Evolutionary conservation across 257 asterid species (phyloP).

Genomic region (Lycium barbarum): DNA sequence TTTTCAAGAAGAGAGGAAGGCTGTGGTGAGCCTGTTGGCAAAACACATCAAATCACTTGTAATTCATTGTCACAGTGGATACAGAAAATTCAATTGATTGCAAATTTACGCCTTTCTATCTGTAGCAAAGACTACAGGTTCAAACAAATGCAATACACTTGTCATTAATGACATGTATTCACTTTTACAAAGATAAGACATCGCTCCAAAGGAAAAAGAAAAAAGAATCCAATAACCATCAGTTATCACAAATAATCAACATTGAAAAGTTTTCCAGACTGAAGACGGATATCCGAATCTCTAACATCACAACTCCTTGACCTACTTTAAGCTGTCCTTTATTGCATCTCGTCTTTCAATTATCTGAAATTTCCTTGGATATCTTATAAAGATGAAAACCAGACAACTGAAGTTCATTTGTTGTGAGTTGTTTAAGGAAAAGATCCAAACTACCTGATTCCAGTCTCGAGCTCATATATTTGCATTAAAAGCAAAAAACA

Average conservation of each 20-base stretch:
- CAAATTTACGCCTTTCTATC: not conserved
- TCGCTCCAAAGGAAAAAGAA: not conserved
- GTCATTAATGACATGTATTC: not conserved
- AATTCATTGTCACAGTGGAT: constrained; percentile 6
- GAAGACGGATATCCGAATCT: not conserved
- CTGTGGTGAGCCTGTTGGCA: not conserved
- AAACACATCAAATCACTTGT: constrained; percentile 17
- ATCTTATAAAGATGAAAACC: not conserved
- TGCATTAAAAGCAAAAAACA: not conserved
- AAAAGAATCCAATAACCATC: not conserved
- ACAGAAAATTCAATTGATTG: constrained; percentile 2
- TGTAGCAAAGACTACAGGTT: constrained; percentile 8
- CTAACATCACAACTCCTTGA: not conserved
- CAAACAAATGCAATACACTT: not conserved
- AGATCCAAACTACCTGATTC: not conserved
- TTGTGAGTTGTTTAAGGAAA: not conserved
- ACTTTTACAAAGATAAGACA: not conserved
- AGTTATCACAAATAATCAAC: not conserved
- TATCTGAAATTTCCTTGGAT: not conserved
- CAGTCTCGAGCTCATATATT: not conserved
- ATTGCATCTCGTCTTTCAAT: not conserved
- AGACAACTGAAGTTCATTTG: not conserved
- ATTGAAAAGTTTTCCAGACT: not conserved
- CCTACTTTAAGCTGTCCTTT: not conserved
- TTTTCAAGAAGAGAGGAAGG: constrained; percentile 19